Base-by-base conservation (phyloP, 768 basidiomycete genomes). In the Xerocomellus dryophilus region DNA sequence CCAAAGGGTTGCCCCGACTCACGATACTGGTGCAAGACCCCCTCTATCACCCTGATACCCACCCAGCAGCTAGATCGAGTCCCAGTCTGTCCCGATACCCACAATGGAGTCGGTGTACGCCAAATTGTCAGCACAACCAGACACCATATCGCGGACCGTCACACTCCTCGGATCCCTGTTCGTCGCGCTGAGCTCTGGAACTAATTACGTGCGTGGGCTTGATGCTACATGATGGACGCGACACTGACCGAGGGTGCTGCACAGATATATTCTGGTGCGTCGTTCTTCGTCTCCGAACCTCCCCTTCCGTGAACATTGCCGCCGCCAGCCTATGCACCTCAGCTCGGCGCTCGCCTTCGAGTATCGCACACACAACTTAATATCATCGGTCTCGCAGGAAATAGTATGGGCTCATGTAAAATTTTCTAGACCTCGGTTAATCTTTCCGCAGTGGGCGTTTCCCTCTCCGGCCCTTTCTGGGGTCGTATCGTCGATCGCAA, bases 301-400 rank as follows among this genome's bases (percentile, higher is more conserved):
- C 4, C 5, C 18, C 21, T 29, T 21, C 10, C 12, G 47, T 54
- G 47, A 50, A 47, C 20, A 18, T 49, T 38, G 35, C 23, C 34
- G 34, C 55, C 55, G 85, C 55, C 55, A 85, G 93, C 91, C 18
- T 97, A 94, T 67, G 83, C 88, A 2, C 93, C 93, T 0, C 93
- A 96, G 66, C 79, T 96, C 6, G 90, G 88, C 2, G 72, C 83
- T n/a, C 81, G 83, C 38, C 79, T 96, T 17, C 74, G 79, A 42
- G 81, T 95, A 46, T 80, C 81, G 4, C 88, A 94, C 50, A 95
- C 93, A 0, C 82, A 88, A 53, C 75, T 92, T 34, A 95, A 96
- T 61, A 67, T 93, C 34, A 80, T 95, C 17, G 92, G 83, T 15
- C 73, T 88, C n/a, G 86, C 84, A 2, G 88, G 83, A n/a, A 91